Evolutionary conservation across 202 grass and related monocot species (phyloP), one percentile per base, ranked within the genome.

Genomic region (Carex arenaria): DNA sequence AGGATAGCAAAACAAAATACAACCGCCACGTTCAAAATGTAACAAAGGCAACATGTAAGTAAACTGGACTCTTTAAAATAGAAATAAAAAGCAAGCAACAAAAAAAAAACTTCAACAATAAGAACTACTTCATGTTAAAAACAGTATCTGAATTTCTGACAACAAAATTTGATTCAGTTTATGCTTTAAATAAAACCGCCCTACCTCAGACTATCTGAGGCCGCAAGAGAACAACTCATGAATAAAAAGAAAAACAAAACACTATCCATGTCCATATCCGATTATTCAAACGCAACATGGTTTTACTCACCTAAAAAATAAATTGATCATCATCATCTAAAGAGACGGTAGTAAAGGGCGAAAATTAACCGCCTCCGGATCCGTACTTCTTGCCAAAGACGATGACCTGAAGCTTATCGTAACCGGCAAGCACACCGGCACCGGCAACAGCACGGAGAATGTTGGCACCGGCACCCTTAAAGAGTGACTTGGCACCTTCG

Each of bases 321-420:
- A 82, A 82, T 67, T 57, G 64, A 82, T 69, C 80, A 82, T 70
- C 80, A 82, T 82, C 47, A 57, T 82, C 64, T 12, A 67, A 47
- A 2, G 10, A 49, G 34, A 0, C 17, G 26, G 38, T 40, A 47
- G 26, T 26, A 26, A 26, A 52, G 26, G 4, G n/a, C 13, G 12
- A 2, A 81, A 67, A 49, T 89, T 89, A 85, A 47, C 85, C 81
- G 0, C 85, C 63, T 0, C 90, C 90, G 0, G 87, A 92, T 1
- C 90, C 87, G 3, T 89, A 92, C 78, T 92, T 92, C 90, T 92
- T 87, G n/a, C 90, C 90, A 4, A 92, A 89, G 84, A 45, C 49
- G 0, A 92, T 60, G 63, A 92, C 59, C 87, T 92, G 90, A 13
- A 92, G 85, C 82, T 92, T 87, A 64, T 92, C 90, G 0, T 92